phyloP scores from a whole-genome alignment of 139 green algal species.

The Chlorella sp. region DNA sequence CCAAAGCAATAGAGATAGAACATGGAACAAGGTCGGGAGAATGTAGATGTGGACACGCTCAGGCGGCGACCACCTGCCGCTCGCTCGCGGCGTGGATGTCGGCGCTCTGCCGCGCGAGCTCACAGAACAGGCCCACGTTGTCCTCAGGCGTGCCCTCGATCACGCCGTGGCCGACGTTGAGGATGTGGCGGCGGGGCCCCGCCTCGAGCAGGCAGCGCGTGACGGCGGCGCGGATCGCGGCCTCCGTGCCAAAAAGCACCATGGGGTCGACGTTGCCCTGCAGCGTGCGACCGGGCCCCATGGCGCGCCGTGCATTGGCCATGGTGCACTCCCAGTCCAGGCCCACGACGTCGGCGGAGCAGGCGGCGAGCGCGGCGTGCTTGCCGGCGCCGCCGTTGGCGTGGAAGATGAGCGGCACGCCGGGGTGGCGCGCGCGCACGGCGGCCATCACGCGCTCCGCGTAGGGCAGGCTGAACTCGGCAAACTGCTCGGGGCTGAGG shows the following conservation, averaged over 20 bases:
- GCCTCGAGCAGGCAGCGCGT: conserved; percentile 57
- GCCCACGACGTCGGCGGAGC: conserved; percentile 82
- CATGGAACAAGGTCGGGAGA: no score
- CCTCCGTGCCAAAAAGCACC: conserved; percentile 85
- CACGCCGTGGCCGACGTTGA: conserved; percentile 94
- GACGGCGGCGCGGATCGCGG: conserved; percentile 69
- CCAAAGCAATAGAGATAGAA: no score
- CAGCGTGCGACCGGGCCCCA: conserved; percentile 58
- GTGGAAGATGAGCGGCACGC: conserved; percentile 95
- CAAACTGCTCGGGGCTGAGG: conserved; percentile 88
- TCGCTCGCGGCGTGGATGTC: conserved; percentile 13
- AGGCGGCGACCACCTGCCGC: conserved; percentile 2
- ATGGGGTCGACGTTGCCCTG: conserved; percentile 94
- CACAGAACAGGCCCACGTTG: conserved; percentile 85
- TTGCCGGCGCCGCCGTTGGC: conserved; percentile 94
- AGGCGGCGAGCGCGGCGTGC: conserved; percentile 65
- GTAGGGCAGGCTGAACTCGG: conserved; percentile 94
- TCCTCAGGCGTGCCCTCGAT: conserved; percentile 92
- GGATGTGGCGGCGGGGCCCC: conserved; percentile 79
- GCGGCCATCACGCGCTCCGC: conserved; percentile 77
- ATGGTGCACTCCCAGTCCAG: conserved; percentile 93
- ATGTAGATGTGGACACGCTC: neutral
- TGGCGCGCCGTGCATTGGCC: conserved; percentile 53
- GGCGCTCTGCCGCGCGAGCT: conserved; percentile 76
- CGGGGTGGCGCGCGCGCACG: conserved; percentile 75